Base-by-base conservation (phyloP, 163 green algal genomes). In the Scenedesmus sp. region DNA sequence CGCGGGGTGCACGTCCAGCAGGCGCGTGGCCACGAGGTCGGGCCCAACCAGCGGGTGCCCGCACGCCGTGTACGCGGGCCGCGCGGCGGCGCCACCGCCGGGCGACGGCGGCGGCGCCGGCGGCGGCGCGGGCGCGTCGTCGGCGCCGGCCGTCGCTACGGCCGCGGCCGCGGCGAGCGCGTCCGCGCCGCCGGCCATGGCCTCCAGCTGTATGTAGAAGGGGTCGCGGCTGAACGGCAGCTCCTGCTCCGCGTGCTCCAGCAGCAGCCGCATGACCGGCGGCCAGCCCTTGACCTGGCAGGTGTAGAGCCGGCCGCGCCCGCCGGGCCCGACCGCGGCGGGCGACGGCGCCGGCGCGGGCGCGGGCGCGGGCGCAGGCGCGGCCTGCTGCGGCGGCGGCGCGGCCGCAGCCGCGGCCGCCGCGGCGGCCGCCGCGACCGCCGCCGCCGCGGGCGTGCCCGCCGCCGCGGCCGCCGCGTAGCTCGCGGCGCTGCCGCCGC, bases 1-100 rank as follows among this genome's bases (percentile, higher is more conserved):
- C 57, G 91, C 90, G 47, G 93, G 92, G 84, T 97, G 93, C 69
- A 97, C 78, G 44, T 97, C 88, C 26, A 57, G 44, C 1, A 97
- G 58, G 14, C 72, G 71, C 17, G 82, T 81, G 14, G 85, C 66
- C 33, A 84, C 66, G 54, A 96, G 65, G 42, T 87, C 56, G 2
- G 65, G 56, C 24, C 76, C 57, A 2, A 73, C 57, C 18, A 69
- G 66, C 26, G 48, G 50, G 29, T 56, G 54, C 20, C 75, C 67
- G 39, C 62, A 78, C n/a, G 62, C 75, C 33, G 67, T 58, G 62
- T 54, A 71, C 14, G 56, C 53, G n/a, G n/a, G n/a, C n/a, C n/a
- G n/a, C 45, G 18, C 58, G 29, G n/a, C 48, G 50, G 62, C 67
- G 15, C 31, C 24, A 60, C 36, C 51, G 62, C 28, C 26, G 36